Evolutionary conservation across 1,284 basidiomycete genomes (phyloP).

Genomic region (Ganoderma lingzhi): DNA sequence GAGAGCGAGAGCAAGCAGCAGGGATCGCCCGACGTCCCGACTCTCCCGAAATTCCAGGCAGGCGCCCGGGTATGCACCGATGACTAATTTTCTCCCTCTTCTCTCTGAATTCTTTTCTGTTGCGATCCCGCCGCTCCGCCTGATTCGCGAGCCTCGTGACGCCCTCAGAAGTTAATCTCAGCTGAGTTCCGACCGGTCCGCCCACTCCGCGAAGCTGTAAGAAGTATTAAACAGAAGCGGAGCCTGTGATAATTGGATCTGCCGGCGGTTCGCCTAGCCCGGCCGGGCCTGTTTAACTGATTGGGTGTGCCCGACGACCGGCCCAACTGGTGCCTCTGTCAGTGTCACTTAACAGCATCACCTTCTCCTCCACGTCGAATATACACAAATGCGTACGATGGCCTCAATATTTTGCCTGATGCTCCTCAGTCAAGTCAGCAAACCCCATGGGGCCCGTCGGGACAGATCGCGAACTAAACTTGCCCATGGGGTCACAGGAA

Average conservation of each 20-base stretch:
- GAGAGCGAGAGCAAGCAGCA: background rate
- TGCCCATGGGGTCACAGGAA: conserved; percentile 16
- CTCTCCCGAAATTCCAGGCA: background rate
- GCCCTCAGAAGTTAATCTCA: background rate
- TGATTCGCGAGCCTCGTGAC: conserved; percentile 2
- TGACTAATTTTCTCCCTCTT: conserved; percentile 1
- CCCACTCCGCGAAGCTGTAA: conserved; percentile 1
- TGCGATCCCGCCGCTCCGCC: background rate
- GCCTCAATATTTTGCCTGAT: background rate
- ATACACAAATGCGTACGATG: background rate
- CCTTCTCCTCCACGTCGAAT: background rate
- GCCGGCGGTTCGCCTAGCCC: background rate
- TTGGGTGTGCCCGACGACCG: background rate
- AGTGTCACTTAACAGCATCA: background rate
- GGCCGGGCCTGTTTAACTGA: background rate
- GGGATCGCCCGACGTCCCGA: conserved; percentile 4
- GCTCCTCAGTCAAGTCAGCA: background rate
- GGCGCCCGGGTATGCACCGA: background rate
- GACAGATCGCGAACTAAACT: conserved; percentile 1
- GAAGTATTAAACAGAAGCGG: background rate
- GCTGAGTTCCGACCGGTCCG: background rate
- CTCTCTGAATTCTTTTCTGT: background rate
- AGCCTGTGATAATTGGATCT: conserved; percentile 6
- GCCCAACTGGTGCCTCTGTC: background rate
- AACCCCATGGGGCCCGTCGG: background rate